Evolutionary conservation across 2,329 filamentous ascomycete genomes (phyloP), one percentile per base, ranked within the genome.

Genomic region (Fusarium udum): DNA sequence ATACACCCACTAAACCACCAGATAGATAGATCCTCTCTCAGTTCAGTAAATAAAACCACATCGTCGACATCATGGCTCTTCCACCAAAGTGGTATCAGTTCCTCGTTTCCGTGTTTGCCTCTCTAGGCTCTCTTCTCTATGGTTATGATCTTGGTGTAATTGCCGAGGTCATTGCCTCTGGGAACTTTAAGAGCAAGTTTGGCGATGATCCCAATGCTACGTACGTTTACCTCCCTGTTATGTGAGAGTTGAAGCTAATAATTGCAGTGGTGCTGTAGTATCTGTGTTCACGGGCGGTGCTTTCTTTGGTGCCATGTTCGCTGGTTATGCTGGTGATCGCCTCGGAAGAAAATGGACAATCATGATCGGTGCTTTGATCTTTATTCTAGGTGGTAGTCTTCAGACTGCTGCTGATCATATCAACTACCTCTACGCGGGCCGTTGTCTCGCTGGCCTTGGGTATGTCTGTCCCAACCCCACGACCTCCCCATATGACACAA

Each of bases 281-380:
- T 93, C 92, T 2, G 86, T 94, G 67, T 95, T 95, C 81, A 95
- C 93, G 0, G 91, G 92, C 64, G 87, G 87, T 24, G 92, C 92
- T 20, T 94, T 93, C 83, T 87, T 92, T 68, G 92, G 92, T n/a
- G 90, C 92, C 22, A 83, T 83, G 28, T 81, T 89, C 43, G 92
- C 90, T 45, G 92, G 92, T 64, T 86, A 88, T 3, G 79, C 84
- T 36, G 91, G 90, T 66, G 92, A 94, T 79, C 85, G 79, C 57
- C 81, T 93, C 4, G 93, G 93, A 46, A 87, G 93, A 71, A 89
- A 91, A 78, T 84, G 84, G 80, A 94, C 93, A 7, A 95, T 95
- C 77, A 81, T 92, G 59, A 82, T 92, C 32, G 93, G 92, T 34
- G 88, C 90, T 45, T 15, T 92, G 14, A 83, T 95, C 64, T 95